Base-by-base conservation (phyloP, 1,139 yeast genomes). In the Pichia inconspicua region DNA sequence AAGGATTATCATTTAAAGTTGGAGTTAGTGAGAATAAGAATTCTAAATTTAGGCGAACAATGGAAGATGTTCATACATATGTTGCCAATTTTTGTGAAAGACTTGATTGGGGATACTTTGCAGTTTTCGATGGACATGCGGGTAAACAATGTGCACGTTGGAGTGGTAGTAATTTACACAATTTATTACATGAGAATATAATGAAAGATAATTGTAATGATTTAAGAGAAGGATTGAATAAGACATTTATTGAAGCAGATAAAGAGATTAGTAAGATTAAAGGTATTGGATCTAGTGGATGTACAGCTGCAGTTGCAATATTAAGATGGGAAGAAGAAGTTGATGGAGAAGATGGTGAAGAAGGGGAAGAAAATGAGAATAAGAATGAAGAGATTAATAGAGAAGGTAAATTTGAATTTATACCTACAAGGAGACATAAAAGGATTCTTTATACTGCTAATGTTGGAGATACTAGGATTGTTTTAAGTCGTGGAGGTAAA, bases 11-110 rank as follows among this genome's bases (percentile, higher is more conserved):
- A 10, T 84, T 83, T 62, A 72, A 72, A 48, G 96, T 88, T 5
- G 97, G 97, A 1, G 96, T 90, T 15, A 82, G 95, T 12, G 97
- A 89, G 59, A 92, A 88, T 65, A 82, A 82, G 57, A 92, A 92
- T 66, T 67, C 79, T 27, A 79, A 85, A 53, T 90, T 82, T 63
- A 74, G 98, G 51, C 78, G 85, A 50, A 81, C 89, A 42, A 92
- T 92, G 99, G 99, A 92, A 64, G 99, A 92, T 65, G 95, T 94
- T 11, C 97, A 92, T 64, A 86, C 95, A 0, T 88, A 85, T 61
- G 89, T 89, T 41, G 92, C 95, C 58, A 89, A 92, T 67, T 92
- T 85, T 69, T 94, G 92, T 30, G 95, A 88, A 58, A 67, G 85
- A 48, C 74, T 83, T 22, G 97, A 90, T 64, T 86, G 96, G 84